phyloP scores from a whole-genome alignment of 202 grass and related monocot species.

The Setaria italica region DNA sequence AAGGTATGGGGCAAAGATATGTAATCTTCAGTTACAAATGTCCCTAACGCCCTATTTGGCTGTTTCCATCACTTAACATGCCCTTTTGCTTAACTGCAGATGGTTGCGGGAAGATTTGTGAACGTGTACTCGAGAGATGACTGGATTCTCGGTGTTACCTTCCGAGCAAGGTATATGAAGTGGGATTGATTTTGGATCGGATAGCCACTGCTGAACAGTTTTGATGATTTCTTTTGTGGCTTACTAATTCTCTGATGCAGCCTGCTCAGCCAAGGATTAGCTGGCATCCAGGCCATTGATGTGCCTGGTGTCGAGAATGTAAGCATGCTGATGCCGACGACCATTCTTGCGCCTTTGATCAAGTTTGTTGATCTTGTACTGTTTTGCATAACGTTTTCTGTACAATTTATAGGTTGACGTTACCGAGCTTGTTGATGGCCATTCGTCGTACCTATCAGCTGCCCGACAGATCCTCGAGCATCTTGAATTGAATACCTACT shows the following conservation, averaged over 20 bases:
- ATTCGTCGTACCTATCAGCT: conserved; percentile 77
- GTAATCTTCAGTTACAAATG: background rate
- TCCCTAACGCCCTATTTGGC: background rate
- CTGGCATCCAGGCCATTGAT: conserved; percentile 94
- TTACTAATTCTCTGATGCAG: conserved; percentile 49
- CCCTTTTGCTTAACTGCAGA: conserved; percentile 48
- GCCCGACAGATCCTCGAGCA: conserved; percentile 66
- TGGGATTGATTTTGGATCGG: background rate
- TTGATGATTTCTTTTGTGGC: background rate
- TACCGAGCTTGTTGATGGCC: conserved; percentile 73
- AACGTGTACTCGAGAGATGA: conserved; percentile 95
- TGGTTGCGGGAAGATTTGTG: conserved; percentile 91
- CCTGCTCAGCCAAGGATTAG: conserved; percentile 89
- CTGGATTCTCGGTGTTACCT: conserved; percentile 97
- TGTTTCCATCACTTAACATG: conserved; percentile 25
- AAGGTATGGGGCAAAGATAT: conserved; percentile 59
- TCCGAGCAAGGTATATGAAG: conserved; percentile 78
- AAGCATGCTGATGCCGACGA: background rate
- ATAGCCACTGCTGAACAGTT: background rate
- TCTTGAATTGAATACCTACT: conserved; percentile 83
- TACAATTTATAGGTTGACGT: conserved; percentile 70
- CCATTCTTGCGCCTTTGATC: background rate
- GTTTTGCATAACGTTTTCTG: background rate
- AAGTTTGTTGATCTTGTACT: background rate
- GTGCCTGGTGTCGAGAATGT: conserved; percentile 90